phyloP scores from a whole-genome alignment of 306 rosid genomes.

The Psophocarpus tetragonolobus region DNA sequence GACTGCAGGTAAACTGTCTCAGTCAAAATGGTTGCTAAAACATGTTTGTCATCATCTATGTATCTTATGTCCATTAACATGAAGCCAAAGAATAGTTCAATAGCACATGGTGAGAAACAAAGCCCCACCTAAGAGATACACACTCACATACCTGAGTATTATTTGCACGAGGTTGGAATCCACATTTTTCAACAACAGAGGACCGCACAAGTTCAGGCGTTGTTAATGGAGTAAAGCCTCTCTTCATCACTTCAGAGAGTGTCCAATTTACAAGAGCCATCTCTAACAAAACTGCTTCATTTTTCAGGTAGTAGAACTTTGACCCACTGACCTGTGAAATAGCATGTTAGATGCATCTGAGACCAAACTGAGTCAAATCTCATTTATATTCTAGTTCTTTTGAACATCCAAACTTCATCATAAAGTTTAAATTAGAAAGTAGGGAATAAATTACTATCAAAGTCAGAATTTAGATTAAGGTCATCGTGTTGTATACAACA shows the following conservation, averaged over 20 bases:
- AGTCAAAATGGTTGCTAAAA: conserved; percentile 5
- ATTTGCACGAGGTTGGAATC: conserved; percentile 91
- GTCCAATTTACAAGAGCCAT: conserved; percentile 94
- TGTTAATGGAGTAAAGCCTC: conserved; percentile 81
- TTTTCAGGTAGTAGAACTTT: conserved; percentile 90
- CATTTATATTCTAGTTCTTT: conserved; percentile 2
- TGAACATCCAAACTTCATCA: conserved; percentile 25
- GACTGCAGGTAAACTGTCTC: conserved; percentile 3
- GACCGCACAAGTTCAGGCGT: conserved; percentile 98
- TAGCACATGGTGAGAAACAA: conserved; percentile 7
- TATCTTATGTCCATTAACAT: not conserved
- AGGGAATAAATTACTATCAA: not conserved
- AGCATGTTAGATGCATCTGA: conserved; percentile 18
- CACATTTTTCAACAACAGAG: conserved; percentile 91
- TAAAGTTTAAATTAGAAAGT: not conserved
- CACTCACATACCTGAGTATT: conserved; percentile 80
- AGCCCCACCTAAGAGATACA: not conserved
- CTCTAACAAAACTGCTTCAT: conserved; percentile 88
- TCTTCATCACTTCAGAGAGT: conserved; percentile 80
- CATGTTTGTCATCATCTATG: conserved; percentile 12
- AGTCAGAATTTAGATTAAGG: not conserved
- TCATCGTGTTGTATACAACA: not conserved
- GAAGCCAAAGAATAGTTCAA: conserved; percentile 18
- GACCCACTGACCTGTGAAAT: conserved; percentile 90
- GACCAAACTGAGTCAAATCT: conserved; percentile 19